phyloP scores from a whole-genome alignment of 148 eudicot genomes.

The Rhododendron ovatum region DNA sequence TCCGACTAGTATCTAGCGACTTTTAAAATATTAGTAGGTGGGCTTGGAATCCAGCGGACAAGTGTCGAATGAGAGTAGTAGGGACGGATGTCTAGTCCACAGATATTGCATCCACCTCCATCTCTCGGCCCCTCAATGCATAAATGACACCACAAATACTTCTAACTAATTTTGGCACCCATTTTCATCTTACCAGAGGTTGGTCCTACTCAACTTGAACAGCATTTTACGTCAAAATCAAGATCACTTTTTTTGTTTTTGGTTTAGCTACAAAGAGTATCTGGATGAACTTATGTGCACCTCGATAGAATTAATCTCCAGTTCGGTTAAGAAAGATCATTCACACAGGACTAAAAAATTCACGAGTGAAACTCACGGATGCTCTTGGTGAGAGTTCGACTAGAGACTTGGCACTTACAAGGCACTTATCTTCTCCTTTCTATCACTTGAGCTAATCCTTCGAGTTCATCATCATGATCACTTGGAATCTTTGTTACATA shows the following conservation, averaged over 20 bases:
- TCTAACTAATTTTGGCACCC: not conserved
- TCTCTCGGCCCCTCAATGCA: not conserved
- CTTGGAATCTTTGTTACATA: not conserved
- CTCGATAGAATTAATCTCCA: not conserved
- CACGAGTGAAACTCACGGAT: not conserved
- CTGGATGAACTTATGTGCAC: too few species aligned
- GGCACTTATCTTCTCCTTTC: not conserved
- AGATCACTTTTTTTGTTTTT: not conserved
- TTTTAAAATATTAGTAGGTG: too few species aligned
- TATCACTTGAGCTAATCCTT: not conserved
- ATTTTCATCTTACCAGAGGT: not conserved
- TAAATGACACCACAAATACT: not conserved
- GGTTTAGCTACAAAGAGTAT: not conserved
- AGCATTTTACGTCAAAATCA: not conserved
- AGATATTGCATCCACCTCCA: not conserved
- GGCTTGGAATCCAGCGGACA: too few species aligned
- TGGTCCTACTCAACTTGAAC: not conserved
- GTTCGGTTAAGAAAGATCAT: not conserved
- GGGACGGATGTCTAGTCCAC: not conserved
- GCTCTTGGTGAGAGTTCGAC: not conserved
- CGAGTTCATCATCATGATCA: not conserved
- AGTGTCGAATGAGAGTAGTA: too few species aligned
- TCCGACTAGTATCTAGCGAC: too few species aligned
- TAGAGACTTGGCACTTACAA: not conserved
- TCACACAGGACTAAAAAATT: not conserved